Conservation (phyloP, 139 green algal species). For the Picochlorum sp. region DNA sequence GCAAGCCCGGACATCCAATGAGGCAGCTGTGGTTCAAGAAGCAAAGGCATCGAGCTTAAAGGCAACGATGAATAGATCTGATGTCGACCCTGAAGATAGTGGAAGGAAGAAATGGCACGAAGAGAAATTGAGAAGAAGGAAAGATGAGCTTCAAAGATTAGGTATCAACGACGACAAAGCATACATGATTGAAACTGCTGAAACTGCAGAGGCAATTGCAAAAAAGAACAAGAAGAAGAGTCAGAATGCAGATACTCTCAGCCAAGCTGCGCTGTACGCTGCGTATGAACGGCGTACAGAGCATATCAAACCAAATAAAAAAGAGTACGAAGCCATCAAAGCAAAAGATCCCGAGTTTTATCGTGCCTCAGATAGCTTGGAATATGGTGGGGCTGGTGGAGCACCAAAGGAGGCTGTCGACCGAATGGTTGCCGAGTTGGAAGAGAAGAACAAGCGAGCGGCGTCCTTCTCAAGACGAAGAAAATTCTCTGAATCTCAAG, state of each 20-base stretch:
- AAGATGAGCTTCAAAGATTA: slow-evolving; percentile 57
- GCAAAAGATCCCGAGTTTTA: slow-evolving; percentile 72
- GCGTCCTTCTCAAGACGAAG: slow-evolving; percentile 63
- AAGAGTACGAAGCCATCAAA: slow-evolving; percentile 76
- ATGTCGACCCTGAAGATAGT: background rate
- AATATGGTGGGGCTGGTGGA: slow-evolving; percentile 53
- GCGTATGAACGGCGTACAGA: slow-evolving; percentile 76
- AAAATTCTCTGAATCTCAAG: slow-evolving; percentile 47
- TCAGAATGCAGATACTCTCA: slow-evolving; percentile 60
- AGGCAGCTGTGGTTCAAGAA: slow-evolving; percentile 76
- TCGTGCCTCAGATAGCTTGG: slow-evolving; percentile 50
- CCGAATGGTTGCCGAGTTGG: slow-evolving; percentile 84
- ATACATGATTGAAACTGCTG: slow-evolving; percentile 71
- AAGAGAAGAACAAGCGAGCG: slow-evolving; percentile 39
- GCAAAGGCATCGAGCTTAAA: slow-evolving; percentile 22
- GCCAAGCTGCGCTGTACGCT: slow-evolving; percentile 53
- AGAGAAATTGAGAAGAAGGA: slow-evolving; percentile 61
- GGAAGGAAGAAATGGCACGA: slow-evolving; percentile 53
- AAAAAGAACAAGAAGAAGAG: slow-evolving; percentile 58
- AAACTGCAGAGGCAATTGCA: slow-evolving; percentile 48
- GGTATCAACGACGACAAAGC: slow-evolving; percentile 54
- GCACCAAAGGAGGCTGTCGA: slow-evolving; percentile 68
- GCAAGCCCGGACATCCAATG: slow-evolving; percentile 74
- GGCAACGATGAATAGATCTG: background rate
- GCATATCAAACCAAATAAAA: slow-evolving; percentile 30